Evolutionary conservation across 2,329 filamentous ascomycete genomes (phyloP).

Genomic region (Colletotrichum karsti): DNA sequence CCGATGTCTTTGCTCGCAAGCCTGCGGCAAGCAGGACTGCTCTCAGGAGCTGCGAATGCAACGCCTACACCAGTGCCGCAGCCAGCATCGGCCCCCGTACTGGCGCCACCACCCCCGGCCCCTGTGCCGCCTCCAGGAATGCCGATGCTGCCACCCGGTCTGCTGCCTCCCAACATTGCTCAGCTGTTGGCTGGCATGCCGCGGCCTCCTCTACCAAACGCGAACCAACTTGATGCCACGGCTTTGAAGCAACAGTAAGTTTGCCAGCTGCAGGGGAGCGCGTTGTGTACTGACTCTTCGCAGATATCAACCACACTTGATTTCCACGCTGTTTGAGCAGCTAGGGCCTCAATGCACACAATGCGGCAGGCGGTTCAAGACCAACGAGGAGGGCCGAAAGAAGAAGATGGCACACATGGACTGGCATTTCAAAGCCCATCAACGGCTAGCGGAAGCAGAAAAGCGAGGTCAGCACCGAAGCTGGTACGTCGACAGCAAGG

Average conservation of each 20-base stretch:
- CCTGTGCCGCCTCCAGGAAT: conserved; percentile 39
- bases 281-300: conserved; percentile 21
- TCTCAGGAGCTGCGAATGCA: conserved; percentile 53
- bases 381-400: conserved; percentile 79
- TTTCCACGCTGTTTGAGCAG: conserved; percentile 80
- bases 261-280: neutral
- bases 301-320: conserved; percentile 78
- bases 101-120: conserved; percentile 36
- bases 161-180: conserved; percentile 45
- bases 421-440: conserved; percentile 97
- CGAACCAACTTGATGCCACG: conserved; percentile 69
- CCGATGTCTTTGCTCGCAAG: conserved; percentile 72
- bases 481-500: conserved; percentile 92
- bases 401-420: conserved; percentile 94
- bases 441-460: conserved; percentile 85
- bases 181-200: conserved; percentile 42
- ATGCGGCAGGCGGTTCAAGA: conserved; percentile 87
- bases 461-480: conserved; percentile 89
- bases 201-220: conserved; percentile 42
- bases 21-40: conserved; percentile 73
- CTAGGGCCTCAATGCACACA: conserved; percentile 89
- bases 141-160: conserved; percentile 34
- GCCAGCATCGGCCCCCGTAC: too few species aligned
- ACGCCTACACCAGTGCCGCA: conserved; percentile 37
- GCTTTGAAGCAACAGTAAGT: conserved; percentile 78